Evolutionary conservation across 768 basidiomycete genomes (phyloP), one percentile per base, ranked within the genome.

Genomic region (Brasilioporus rufonigricans): DNA sequence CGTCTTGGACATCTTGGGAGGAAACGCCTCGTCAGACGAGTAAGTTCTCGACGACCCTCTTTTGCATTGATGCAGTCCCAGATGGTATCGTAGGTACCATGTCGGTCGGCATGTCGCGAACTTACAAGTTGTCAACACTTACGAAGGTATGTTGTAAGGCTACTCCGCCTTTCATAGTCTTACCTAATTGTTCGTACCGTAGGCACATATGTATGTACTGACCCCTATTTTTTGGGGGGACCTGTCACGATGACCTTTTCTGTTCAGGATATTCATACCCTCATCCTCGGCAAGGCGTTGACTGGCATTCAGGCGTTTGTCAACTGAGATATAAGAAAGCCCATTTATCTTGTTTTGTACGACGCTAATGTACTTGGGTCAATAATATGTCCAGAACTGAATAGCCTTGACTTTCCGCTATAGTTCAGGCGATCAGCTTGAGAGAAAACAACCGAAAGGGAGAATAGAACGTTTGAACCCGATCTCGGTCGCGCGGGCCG

Each of bases 81-180:
- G 21, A 1, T 16, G 36, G 18, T 39, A 5, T 10, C 1, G 19
- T 56, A 94, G 91, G 69, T 97, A 94, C 66, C 91, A 93, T 66
- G 85, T 98, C 50, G 92, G 91, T n/a, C 76, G 96, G 32, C 95
- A 98, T 74, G 94, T 91, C 10, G 89, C 90, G 1, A 98, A 98
- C 71, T 68, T 97, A 56, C 95, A 98, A 67, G 89, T 98, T n/a
- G 87, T 93, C 9, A 94, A 94, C 62, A 98, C 94, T 0, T 97
- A 97, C 66, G 94, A 97, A 77, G 94, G 91, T 79, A 67, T 29
- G 76, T 46, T 24, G 18, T 21, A 6, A 40, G 18, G 26, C 26
- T 10, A 8, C 18, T 18, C 5, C 18, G 3, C 18, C 14, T 27
- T 5, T 6, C 6, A 13, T 18, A 10, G 5, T 16, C 16, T 31